phyloP scores from a whole-genome alignment of 805 yeast genomes.

The Candida sphagnicola region DNA sequence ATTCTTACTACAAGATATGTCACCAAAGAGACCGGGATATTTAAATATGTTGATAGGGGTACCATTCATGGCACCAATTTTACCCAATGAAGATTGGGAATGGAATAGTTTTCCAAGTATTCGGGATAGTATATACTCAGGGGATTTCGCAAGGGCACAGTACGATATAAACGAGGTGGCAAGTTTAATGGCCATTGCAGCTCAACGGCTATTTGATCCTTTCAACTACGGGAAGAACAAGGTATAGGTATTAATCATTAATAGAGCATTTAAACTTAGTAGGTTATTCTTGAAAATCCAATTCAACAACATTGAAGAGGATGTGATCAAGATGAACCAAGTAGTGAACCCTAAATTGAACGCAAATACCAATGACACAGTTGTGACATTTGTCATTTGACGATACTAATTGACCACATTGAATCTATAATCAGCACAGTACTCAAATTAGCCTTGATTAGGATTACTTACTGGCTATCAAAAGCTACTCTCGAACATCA shows the following conservation, averaged over 20 bases:
- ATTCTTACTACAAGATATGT: slow-evolving; percentile 43
- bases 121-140: slow-evolving; percentile 56
- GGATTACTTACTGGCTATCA: no score
- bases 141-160: slow-evolving; percentile 53
- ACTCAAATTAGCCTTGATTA: no score
- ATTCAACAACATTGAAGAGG: no score
- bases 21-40: slow-evolving; percentile 58
- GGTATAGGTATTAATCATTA: not conserved
- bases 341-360: no score
- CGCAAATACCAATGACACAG: no score
- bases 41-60: slow-evolving; percentile 69
- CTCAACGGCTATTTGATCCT: slow-evolving; percentile 5
- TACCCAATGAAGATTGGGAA: slow-evolving; percentile 27
- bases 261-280: not conserved
- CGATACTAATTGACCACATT: no score
- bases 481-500: no score
- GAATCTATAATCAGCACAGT: no score
- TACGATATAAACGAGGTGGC: slow-evolving; percentile 45
- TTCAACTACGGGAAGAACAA: not conserved
- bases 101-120: slow-evolving; percentile 75
- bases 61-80: slow-evolving; percentile 52
- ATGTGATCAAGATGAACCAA: no score
- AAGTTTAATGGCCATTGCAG: slow-evolving; percentile 15
- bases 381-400: no score
- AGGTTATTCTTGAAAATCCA: no score